Evolutionary conservation across 1,284 basidiomycete species (phyloP).

Genomic region (Heliocybe sulcata): DNA sequence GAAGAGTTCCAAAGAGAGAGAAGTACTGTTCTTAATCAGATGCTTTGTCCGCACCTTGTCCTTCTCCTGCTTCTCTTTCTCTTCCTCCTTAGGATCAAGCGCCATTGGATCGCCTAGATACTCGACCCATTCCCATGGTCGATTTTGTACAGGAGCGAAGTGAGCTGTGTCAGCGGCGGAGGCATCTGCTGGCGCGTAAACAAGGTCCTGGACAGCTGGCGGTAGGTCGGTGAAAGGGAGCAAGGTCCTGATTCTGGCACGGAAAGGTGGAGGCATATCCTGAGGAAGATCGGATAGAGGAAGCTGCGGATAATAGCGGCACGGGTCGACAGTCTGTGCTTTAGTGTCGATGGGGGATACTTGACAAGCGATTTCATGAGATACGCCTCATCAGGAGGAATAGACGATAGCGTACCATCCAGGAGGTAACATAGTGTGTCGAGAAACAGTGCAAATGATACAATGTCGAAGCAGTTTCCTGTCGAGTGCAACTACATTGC

Average conservation of each 20-base stretch:
- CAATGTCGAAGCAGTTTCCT: conserved; percentile 40
- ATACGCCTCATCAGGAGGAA: neutral
- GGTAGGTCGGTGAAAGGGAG: conserved; percentile 45
- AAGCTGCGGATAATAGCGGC: conserved; percentile 52
- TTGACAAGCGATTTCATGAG: conserved; percentile 17
- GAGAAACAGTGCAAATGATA: conserved; percentile 56
- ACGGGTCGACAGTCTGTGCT: conserved; percentile 42
- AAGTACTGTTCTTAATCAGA: conserved; percentile 55
- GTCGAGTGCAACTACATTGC: conserved; percentile 39
- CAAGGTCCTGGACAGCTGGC: conserved; percentile 46
- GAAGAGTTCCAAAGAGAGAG: conserved; percentile 69
- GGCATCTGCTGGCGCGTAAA: conserved; percentile 46
- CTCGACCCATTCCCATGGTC: conserved; percentile 83
- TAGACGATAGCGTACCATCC: conserved; percentile 45
- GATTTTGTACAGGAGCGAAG: conserved; percentile 52
- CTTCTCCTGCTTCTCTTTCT: conserved; percentile 31
- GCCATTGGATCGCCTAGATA: conserved; percentile 54
- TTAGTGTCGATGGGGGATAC: conserved; percentile 58
- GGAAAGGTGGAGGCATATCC: conserved; percentile 52
- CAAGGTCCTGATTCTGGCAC: conserved; percentile 46
- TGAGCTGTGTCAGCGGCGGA: conserved; percentile 36
- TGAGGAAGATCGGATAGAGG: conserved; percentile 41
- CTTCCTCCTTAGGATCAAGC: conserved; percentile 32
- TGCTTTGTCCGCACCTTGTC: conserved; percentile 24
- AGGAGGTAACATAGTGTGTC: conserved; percentile 69